A percentile compares a stretch with the other conserved stretches of the same genome.
phyloP scores from a whole-genome alignment of 192 early-diverging fungal genomes.

The Linnemannia exigua region DNA sequence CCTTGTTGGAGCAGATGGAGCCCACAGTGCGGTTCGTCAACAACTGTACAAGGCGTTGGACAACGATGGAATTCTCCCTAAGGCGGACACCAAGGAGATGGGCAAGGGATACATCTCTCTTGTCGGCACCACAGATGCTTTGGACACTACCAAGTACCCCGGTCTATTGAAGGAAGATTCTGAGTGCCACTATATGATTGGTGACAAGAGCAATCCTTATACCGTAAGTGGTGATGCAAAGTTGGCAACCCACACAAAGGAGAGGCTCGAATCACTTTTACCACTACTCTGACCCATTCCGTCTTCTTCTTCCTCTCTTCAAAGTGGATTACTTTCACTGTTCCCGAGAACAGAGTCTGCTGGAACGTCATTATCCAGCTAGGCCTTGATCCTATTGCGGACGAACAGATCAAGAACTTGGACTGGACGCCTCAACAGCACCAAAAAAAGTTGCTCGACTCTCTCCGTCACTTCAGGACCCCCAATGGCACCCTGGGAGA shows the following conservation, averaged over 20 bases:
- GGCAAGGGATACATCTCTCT: constrained; percentile 7
- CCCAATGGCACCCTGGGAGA: constrained; percentile 11
- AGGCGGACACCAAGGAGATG: background rate
- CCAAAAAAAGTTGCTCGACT: background rate
- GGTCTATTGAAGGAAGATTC: background rate
- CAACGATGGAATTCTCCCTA: background rate
- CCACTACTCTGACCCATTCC: too few relatives aligned
- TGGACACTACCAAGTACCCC: background rate
- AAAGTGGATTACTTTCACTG: constrained; percentile 23
- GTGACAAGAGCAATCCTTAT: background rate
- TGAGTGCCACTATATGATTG: constrained; percentile 8
- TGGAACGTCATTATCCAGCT: constrained; percentile 24
- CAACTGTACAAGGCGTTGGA: background rate
- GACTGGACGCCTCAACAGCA: constrained; percentile 16
- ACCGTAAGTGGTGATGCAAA: too few relatives aligned
- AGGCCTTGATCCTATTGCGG: background rate
- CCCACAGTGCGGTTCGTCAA: constrained; percentile 8
- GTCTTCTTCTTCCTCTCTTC: too few relatives aligned
- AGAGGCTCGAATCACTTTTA: too few relatives aligned
- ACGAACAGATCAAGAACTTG: constrained; percentile 11
- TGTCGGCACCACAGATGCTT: constrained; percentile 5
- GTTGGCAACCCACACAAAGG: too few relatives aligned
- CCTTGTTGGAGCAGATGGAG: constrained; percentile 27
- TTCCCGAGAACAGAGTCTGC: constrained; percentile 14
- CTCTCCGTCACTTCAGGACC: constrained; percentile 5